These are phyloP conservation scores for Trichoderma breve DNA, from an alignment of 2,329 filamentous ascomycete genomes.

Conservation along the genomic window DNA sequence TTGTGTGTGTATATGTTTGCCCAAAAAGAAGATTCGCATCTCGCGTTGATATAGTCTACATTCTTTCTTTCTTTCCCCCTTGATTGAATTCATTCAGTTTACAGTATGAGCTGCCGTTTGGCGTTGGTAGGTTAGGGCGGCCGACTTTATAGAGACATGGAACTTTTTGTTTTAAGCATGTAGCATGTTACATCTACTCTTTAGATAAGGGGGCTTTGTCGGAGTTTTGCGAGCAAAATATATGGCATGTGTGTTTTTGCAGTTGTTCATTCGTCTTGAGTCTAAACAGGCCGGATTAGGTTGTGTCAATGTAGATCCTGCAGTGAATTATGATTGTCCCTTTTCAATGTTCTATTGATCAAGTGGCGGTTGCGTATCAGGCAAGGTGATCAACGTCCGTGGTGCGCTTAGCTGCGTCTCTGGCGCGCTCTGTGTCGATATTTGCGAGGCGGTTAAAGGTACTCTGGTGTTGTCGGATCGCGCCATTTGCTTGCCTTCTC, in stretches of 20 bases:
- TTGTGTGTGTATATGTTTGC: not conserved
- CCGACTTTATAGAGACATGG: not conserved
- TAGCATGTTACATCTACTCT: not conserved
- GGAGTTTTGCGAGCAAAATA: not conserved
- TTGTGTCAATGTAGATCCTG: not conserved
- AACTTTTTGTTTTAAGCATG: not conserved
- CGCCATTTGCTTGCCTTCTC: too few species aligned
- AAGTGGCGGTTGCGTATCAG: not conserved
- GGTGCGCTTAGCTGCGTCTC: too few species aligned
- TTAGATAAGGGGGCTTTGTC: not conserved
- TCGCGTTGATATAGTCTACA: not conserved
- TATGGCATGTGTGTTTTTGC: not conserved
- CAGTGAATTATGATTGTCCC: not conserved
- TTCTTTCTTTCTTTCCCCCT: not conserved
- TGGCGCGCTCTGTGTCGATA: too few species aligned
- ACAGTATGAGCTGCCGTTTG: not conserved
- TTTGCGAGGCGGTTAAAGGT: too few species aligned
- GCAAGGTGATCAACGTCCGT: too few species aligned
- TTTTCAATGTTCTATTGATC: not conserved
- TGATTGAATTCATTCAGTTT: not conserved
- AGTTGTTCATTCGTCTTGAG: not conserved
- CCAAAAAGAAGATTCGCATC: not conserved
- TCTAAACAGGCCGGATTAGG: not conserved
- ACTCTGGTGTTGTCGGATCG: too few species aligned
- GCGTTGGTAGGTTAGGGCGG: slow-evolving; percentile 8